Base-by-base conservation (phyloP, 1,284 basidiomycete genomes). In the Irpex rosettiformis region DNA sequence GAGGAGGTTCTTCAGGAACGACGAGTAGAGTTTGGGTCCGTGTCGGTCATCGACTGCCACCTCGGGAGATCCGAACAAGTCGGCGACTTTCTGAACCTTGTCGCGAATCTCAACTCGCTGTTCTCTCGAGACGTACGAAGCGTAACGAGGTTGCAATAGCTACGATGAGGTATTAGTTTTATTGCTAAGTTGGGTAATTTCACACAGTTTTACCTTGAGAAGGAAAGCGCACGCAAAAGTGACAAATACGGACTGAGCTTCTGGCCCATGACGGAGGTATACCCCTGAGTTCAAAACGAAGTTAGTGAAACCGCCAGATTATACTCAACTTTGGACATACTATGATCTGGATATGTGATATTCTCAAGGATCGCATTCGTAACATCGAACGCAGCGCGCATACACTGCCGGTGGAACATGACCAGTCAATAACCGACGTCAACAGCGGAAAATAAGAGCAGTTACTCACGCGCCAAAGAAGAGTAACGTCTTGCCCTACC, bases 141-240 rank as follows among this genome's bases (percentile, higher is more conserved):
- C 76, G 64, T 88, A 92, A 67, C 83, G 87, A 2, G 87, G 89
- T 71, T 89, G 86, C 13, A 92, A 75, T 13, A 91, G 77, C 86
- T 90, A 59, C 11, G 51, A 60, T 6, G 48, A 13, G 10, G 16
- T 18, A 58, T 29, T 3, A 40, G 40, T 54, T 4, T 48, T 27
- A 56, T n/a, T 6, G 21, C 54, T 29, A 10, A 22, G 11, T 3
- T 6, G 21, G 6, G 21, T 3, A 51, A 52, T 54, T 37, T 22
- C 37, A n/a, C 18, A 13, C 7, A 11, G 5, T 18, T 7, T 40
- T 65, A 86, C 88, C 77, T 91, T 91, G 61, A 92, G 81, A 11
- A 92, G 75, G 73, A 92, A 92, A 1, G 89, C 85, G 18, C 88
- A 85, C 4, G 91, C 91, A 63, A 94, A 94, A 0, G 89, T 89